Conservation (phyloP, 768 basidiomycete species). For the Baorangia bicolor region DNA sequence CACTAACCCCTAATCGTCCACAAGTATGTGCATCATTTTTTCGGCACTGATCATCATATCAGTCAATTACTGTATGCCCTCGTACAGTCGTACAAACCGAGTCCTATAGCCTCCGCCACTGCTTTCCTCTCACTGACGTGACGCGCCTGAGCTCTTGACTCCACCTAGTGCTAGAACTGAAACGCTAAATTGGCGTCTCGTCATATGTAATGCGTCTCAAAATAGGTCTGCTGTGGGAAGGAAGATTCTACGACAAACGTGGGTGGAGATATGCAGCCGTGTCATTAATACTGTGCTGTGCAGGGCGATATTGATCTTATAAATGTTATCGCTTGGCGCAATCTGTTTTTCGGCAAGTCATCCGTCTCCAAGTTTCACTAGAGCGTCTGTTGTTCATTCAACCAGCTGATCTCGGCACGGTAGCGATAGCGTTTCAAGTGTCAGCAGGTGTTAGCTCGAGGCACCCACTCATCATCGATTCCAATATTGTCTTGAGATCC, state of each 20-base stretch:
- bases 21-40: not conserved
- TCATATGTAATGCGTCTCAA: not conserved
- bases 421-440: not conserved
- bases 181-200: conserved; percentile 1
- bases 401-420: not conserved
- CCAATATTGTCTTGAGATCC: not conserved
- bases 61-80: not conserved
- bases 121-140: not conserved
- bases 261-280: conserved; percentile 5
- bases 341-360: not conserved
- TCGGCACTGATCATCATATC: not conserved
- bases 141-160: not conserved
- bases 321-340: not conserved
- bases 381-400: not conserved
- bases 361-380: not conserved
- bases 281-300: not conserved
- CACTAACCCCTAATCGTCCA: not conserved
- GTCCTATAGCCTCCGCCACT: not conserved
- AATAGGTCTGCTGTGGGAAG: conserved; percentile 6
- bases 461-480: not conserved
- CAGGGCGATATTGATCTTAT: not conserved
- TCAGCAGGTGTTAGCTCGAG: not conserved
- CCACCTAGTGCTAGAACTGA: not conserved
- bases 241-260: conserved; percentile 12
- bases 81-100: too few relatives aligned